Base-by-base conservation (phyloP, 2,329 filamentous ascomycete genomes). In the Hymenoscyphus fraxineus region DNA sequence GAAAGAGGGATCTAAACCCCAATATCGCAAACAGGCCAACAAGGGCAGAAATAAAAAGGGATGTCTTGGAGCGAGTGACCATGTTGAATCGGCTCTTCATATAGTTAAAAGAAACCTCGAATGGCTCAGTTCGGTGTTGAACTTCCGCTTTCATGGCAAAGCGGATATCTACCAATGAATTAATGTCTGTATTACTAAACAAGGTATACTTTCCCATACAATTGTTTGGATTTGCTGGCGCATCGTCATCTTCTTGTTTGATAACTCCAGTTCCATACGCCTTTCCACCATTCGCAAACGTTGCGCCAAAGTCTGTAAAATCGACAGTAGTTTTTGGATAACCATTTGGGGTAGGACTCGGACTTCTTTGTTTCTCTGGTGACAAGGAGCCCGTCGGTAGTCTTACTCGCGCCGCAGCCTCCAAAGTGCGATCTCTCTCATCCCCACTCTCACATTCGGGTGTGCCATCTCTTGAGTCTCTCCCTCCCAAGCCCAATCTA, bases 111-210 rank as follows among this genome's bases (percentile, higher is more conserved):
- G 85, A 83, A 19, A 89, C 84, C 73, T 96, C 91, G 70, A 97
- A 90, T 15, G 91, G 92, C 73, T 94, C 92, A 58, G 89, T 91
- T 63, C 90, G 87, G 74, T 97, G 93, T 73, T 94, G 91, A 38
- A 96, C 90, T 80, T 97, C 93, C 66, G 93, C 91, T 72, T 91
- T 88, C 67, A 96, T 83, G 60, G 91, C 90, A 77, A 97, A 93
- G 69, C 93, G 91, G 72, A 97, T 91, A 78, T 94, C 92, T 95
- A 76, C 31, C 57, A 59, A 54, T n/a, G 58, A 59, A 61, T 73
- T 55, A 74, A 70, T 65, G 64, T 56, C 19, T 65, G 35, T 62
- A 32, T 40, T 32, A 22, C 47, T 63, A 56, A 64, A 57, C 56
- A 60, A 22, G 41, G 40, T 22, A 61, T 56, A 55, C 64, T 59